Base-by-base conservation (phyloP, 2,329 filamentous ascomycete genomes). In the Rasamsonia emersonii region DNA sequence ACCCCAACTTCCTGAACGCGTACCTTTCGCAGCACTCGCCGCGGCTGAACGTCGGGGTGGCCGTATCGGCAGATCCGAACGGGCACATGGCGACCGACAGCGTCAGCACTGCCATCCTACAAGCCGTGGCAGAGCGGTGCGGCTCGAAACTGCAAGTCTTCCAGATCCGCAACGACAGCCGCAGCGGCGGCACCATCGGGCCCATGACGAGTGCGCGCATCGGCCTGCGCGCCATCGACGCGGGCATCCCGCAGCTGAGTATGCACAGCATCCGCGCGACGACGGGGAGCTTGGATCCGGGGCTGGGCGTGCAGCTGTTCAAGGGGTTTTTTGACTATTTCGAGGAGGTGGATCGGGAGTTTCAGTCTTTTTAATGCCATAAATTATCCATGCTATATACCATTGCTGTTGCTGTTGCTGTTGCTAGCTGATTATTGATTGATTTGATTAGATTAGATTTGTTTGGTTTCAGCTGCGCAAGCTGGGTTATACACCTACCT, bases 61-160 rank as follows among this genome's bases (percentile, higher is more conserved):
- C 79, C 10, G 71, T 98, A 23, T 79, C 77, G 27, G 77, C 78
- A 14, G 89, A 96, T 59, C 77, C 78, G 31, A 95, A 95, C 51
- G 91, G 86, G 4, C 86, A 96, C 63, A 94, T 95, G 84, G 94
- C 89, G 3, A 95, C 89, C 3, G 88, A 96, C 53, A 77, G 80
- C 34, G 77, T 94, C 11, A 91, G 83, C 8, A 83, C 84, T 3
- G 78, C 86, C 4, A 74, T 96, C 38, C 65, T 96, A 20, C 75
- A 80, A 44, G 74, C 83, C 16, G 75, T 93, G 23, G 88, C 86
- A 5, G 78, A 86, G 45, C 77, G 83, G 37, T 73, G 70, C 39
- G 84, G 68, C 30, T 76, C 75, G 35, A 75, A 71, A 28, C 70
- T 93, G 33, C 91, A 96, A 61, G 68, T 82, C 4, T 96, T 96